phyloP scores from a whole-genome alignment of 1,284 basidiomycete genomes.

The Heterobasidion occidentale region DNA sequence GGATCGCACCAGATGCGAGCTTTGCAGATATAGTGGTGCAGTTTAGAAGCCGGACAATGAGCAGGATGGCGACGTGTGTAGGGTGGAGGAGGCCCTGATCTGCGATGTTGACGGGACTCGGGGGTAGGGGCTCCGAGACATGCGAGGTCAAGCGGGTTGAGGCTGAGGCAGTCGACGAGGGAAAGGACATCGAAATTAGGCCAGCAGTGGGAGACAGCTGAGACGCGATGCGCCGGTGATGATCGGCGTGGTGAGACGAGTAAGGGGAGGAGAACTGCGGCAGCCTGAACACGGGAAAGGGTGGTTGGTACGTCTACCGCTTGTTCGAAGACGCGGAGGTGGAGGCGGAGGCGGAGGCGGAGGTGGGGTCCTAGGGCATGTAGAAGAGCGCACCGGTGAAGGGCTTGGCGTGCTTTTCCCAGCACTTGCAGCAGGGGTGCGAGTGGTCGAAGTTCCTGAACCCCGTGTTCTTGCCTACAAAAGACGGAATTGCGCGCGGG shows the following conservation, averaged over 20 bases:
- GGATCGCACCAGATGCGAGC: too few relatives aligned
- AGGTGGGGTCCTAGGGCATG: slow-evolving; percentile 31
- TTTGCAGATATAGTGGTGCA: too few relatives aligned
- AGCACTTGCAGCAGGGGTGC: slow-evolving; percentile 63
- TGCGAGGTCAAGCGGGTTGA: too few relatives aligned
- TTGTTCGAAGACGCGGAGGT: slow-evolving; percentile 11
- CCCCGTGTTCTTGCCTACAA: slow-evolving; percentile 59
- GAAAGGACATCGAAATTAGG: too few relatives aligned
- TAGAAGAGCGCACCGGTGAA: slow-evolving; percentile 54
- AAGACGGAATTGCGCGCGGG: neutral
- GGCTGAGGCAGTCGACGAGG: too few relatives aligned
- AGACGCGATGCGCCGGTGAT: neutral
- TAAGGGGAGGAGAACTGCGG: slow-evolving; percentile 1
- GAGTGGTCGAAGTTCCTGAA: slow-evolving; percentile 62
- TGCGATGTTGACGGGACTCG: too few relatives aligned
- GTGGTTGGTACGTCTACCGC: slow-evolving; percentile 14
- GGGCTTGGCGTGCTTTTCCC: slow-evolving; percentile 53
- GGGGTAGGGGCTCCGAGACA: too few relatives aligned
- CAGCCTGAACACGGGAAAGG: slow-evolving; percentile 8
- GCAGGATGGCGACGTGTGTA: too few relatives aligned
- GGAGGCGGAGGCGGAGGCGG: slow-evolving; percentile 5
- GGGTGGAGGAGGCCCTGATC: too few relatives aligned
- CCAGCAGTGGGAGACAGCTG: neutral
- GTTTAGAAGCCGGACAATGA: too few relatives aligned
- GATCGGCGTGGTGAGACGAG: too few relatives aligned